A percentile compares a stretch with the other conserved stretches of the same genome.
These are phyloP conservation scores for Agrostemma githago DNA, from an alignment of 148 eudicot genomes.

Conservation along the genomic window DNA sequence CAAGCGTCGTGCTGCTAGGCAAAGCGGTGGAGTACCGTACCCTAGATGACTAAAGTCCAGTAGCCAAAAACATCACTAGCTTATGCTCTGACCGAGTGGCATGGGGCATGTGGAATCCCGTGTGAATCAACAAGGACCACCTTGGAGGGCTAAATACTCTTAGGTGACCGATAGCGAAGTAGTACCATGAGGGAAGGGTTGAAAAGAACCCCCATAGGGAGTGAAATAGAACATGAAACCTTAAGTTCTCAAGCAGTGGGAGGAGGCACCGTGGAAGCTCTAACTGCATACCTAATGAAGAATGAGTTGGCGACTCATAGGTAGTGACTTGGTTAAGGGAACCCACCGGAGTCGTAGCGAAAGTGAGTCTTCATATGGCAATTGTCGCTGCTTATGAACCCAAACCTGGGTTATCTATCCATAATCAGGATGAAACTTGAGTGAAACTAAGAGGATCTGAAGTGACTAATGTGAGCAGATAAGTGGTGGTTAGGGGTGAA, in stretches of 20 bases:
- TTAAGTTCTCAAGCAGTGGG: too few species aligned
- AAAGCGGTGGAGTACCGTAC: neutral
- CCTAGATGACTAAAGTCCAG: neutral
- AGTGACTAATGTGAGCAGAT: too few species aligned
- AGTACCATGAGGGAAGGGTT: too few species aligned
- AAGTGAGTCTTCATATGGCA: conserved; percentile 16
- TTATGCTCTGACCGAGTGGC: neutral
- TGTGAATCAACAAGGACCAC: too few species aligned
- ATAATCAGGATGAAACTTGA: neutral
- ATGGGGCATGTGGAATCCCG: too few species aligned
- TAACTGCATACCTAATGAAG: neutral
- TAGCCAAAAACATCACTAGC: conserved; percentile 1
- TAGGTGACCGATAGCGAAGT: too few species aligned
- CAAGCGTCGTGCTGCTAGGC: neutral
- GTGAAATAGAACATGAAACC: too few species aligned
- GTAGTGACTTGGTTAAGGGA: conserved; percentile 14
- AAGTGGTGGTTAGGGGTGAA: too few species aligned
- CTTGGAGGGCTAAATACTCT: too few species aligned
- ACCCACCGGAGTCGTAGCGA: neutral
- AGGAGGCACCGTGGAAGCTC: neutral
- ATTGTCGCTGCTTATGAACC: conserved; percentile 22
- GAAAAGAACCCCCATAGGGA: too few species aligned
- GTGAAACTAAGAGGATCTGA: neutral
- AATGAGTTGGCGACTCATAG: conserved; percentile 12
- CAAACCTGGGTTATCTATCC: conserved; percentile 21